Evolutionary conservation across 139 green algal species (phyloP).

Genomic region (Volvox africanus): DNA sequence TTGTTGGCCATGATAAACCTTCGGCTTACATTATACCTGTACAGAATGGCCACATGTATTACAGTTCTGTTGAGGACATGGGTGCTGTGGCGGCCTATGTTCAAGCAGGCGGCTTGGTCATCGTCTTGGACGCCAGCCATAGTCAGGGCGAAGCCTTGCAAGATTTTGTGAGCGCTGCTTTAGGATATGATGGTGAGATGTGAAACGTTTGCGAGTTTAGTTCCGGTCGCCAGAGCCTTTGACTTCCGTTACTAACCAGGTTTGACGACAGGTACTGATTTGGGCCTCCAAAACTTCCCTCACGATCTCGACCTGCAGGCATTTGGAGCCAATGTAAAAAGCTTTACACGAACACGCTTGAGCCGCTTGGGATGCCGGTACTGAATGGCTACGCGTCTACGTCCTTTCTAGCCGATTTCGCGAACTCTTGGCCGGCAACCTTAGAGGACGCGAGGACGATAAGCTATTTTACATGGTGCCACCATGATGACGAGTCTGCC

Average conservation of each 20-base stretch:
- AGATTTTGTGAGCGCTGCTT: background rate
- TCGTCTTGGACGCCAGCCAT: background rate
- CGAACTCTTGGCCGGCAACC: background rate
- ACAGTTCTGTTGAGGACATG: slow-evolving; percentile 31
- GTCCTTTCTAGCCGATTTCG: background rate
- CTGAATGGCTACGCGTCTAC: background rate
- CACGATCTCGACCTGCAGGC: background rate
- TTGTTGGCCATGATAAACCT: background rate
- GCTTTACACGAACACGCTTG: background rate
- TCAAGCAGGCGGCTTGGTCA: background rate
- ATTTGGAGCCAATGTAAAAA: background rate
- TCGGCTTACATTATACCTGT: background rate
- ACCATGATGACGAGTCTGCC: background rate
- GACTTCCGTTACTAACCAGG: background rate
- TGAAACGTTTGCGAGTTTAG: background rate
- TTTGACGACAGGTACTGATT: no score
- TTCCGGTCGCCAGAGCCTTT: background rate
- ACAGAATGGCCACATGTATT: slow-evolving; percentile 8
- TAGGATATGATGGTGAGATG: slow-evolving; percentile 1
- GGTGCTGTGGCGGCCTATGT: background rate
- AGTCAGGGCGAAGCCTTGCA: background rate
- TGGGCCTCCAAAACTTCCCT: background rate
- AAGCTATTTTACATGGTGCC: background rate
- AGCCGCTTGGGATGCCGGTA: background rate
- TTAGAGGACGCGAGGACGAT: background rate